phyloP scores from a whole-genome alignment of 2,329 filamentous ascomycete species.

The Pseudogymnoascus sp. region DNA sequence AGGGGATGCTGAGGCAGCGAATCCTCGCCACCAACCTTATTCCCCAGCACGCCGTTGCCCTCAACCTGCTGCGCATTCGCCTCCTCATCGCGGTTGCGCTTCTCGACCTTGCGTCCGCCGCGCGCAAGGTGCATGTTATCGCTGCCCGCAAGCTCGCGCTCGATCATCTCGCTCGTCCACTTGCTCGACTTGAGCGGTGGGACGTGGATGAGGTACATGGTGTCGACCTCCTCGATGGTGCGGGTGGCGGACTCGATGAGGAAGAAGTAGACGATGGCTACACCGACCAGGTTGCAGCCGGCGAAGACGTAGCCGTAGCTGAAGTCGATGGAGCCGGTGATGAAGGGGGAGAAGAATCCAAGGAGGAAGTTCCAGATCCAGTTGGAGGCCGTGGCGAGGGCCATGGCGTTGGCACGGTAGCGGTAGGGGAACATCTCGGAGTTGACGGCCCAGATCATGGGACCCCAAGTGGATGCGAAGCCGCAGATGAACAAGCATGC shows the following conservation, averaged over 20 bases:
- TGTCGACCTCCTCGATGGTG: constrained; percentile 21
- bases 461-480: constrained; percentile 64
- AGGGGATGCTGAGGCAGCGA: neutral
- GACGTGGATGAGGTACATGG: constrained; percentile 22
- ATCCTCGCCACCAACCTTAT: neutral
- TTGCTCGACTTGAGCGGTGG: constrained; percentile 34
- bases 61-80: neutral
- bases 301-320: constrained; percentile 71
- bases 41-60: neutral
- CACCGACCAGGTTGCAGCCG: constrained; percentile 58
- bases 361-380: constrained; percentile 69
- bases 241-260: constrained; percentile 54
- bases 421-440: constrained; percentile 59
- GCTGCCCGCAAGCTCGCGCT: neutral
- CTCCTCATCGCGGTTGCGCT: constrained; percentile 3
- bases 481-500: constrained; percentile 68
- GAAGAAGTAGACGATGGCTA: constrained; percentile 67
- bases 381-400: constrained; percentile 53
- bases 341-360: constrained; percentile 74
- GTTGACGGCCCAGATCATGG: constrained; percentile 61
- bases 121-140: constrained; percentile 1
- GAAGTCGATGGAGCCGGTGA: constrained; percentile 63
- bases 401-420: constrained; percentile 54
- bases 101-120: constrained; percentile 8
- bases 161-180: constrained; percentile 20